Conservation (phyloP, 1,284 basidiomycete genomes). For the Volvariella surrecta region DNA sequence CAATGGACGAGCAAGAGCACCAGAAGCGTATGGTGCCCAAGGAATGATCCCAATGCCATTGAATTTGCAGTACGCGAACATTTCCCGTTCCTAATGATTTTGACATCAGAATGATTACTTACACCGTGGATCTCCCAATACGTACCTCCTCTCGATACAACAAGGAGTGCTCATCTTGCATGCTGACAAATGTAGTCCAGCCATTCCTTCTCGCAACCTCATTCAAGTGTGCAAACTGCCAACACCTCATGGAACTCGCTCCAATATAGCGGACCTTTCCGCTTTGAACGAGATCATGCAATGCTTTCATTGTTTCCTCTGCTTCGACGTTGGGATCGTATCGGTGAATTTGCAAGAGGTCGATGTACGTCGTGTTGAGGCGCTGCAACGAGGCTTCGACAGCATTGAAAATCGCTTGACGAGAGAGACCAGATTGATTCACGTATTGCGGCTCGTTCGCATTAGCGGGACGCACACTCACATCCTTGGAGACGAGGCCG, state of each 20-base stretch:
- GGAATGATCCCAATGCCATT: constrained; percentile 38
- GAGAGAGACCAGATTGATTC: constrained; percentile 20
- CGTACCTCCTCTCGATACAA: constrained; percentile 52
- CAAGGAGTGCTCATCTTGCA: constrained; percentile 52
- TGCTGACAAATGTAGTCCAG: constrained; percentile 48
- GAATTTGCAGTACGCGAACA: constrained; percentile 36
- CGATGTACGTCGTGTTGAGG: constrained; percentile 43
- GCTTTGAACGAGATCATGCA: constrained; percentile 28
- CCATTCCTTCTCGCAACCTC: constrained; percentile 27
- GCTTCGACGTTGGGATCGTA: not conserved
- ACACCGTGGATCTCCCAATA: too few relatives aligned
- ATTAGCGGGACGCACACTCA: constrained; percentile 14
- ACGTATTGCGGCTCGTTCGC: constrained; percentile 5
- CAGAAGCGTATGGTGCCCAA: constrained; percentile 29
- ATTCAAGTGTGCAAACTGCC: constrained; percentile 29
- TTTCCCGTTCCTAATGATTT: constrained; percentile 32
- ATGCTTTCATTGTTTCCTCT: not conserved
- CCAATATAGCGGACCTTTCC: constrained; percentile 60
- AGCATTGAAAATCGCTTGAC: constrained; percentile 39
- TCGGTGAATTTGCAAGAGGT: constrained; percentile 29
- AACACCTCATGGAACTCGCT: constrained; percentile 39
- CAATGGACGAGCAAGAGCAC: constrained; percentile 29
- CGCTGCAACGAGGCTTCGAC: constrained; percentile 39
- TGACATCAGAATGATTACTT: not conserved
- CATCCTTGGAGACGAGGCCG: constrained; percentile 13